These are phyloP conservation scores for Chytriomyces sp. DNA, from an alignment of 192 early-diverging fungal species.

Conservation along the genomic window DNA sequence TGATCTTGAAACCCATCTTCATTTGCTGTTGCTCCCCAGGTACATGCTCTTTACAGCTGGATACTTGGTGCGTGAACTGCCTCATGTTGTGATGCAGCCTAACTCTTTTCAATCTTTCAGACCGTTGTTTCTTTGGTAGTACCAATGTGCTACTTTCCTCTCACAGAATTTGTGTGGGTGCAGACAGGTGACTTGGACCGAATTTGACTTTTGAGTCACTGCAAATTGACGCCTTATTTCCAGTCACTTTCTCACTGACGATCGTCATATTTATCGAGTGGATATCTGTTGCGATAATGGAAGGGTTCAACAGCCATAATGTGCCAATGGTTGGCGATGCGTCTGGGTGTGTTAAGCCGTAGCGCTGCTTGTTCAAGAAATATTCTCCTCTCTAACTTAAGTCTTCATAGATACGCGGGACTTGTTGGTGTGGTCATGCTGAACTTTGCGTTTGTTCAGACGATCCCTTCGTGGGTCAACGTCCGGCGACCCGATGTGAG, in stretches of 20 bases:
- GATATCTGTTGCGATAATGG: constrained; percentile 34
- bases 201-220: constrained; percentile 2
- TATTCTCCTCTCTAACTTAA: neutral
- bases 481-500: constrained; percentile 53
- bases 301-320: neutral
- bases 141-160: constrained; percentile 34
- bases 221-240: constrained; percentile 42
- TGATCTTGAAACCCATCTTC: neutral
- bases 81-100: neutral
- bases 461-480: constrained; percentile 55
- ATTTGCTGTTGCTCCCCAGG: neutral
- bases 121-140: constrained; percentile 16
- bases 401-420: constrained; percentile 22
- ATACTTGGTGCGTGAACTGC: constrained; percentile 11
- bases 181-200: constrained; percentile 25
- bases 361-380: neutral
- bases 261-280: constrained; percentile 46
- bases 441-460: constrained; percentile 49
- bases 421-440: constrained; percentile 53
- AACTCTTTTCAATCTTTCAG: neutral
- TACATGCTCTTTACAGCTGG: constrained; percentile 40
- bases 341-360: neutral
- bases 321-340: constrained; percentile 26
- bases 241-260: constrained; percentile 45
- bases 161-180: constrained; percentile 37